These are phyloP conservation scores for Phyllosticta paracitricarpa DNA, from an alignment of 2,329 filamentous ascomycete species.

Conservation along the genomic window DNA sequence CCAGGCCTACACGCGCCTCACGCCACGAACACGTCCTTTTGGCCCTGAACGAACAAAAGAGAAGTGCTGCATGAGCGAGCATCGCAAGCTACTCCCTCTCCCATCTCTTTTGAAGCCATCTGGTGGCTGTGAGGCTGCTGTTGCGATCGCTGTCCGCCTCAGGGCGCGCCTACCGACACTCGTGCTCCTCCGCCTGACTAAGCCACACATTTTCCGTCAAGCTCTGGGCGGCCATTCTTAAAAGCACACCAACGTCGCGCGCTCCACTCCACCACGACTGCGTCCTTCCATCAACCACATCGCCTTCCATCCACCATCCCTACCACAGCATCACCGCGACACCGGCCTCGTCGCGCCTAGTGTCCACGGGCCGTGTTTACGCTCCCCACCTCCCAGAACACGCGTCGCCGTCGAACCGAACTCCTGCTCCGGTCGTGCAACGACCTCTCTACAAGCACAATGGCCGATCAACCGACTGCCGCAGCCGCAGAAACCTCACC, in stretches of 20 bases:
- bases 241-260: constrained; percentile 8
- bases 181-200: constrained; percentile 1
- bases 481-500: constrained; percentile 19
- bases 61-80: neutral
- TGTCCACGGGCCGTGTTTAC: constrained; percentile 20
- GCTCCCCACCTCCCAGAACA: constrained; percentile 20
- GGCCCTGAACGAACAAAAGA: neutral
- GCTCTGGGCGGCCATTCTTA: constrained; percentile 10
- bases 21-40: neutral
- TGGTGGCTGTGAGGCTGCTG: neutral
- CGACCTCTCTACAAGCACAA: constrained; percentile 22
- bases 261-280: constrained; percentile 8
- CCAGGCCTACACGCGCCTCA: neutral
- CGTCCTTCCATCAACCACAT: constrained; percentile 22
- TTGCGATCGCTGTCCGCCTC: neutral
- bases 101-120: neutral
- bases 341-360: constrained; percentile 19
- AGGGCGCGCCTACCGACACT: neutral
- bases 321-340: constrained; percentile 22
- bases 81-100: neutral
- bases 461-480: constrained; percentile 27
- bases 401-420: constrained; percentile 20
- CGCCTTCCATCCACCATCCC: constrained; percentile 23
- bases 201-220: constrained; percentile 11
- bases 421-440: constrained; percentile 19